phyloP scores from a whole-genome alignment of 2,329 filamentous ascomycete genomes.

The Phialophora verrucosa region DNA sequence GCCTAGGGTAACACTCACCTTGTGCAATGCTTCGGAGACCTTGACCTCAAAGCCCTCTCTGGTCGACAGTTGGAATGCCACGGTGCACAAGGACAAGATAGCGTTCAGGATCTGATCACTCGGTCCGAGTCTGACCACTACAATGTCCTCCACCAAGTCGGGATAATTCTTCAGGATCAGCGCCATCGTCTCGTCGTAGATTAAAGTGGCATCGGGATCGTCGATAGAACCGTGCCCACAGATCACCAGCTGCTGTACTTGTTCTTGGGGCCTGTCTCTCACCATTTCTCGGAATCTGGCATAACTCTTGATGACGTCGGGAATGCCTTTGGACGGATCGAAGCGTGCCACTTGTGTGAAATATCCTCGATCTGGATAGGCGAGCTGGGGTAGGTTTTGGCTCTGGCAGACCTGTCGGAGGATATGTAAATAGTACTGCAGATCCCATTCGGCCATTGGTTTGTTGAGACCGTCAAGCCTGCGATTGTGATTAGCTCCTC shows the following conservation, averaged over 20 bases:
- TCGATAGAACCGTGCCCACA: constrained; percentile 81
- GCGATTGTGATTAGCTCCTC: constrained; percentile 4
- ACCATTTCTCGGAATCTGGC: constrained; percentile 71
- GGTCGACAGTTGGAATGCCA: constrained; percentile 79
- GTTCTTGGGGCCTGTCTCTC: constrained; percentile 53
- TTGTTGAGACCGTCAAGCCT: constrained; percentile 83
- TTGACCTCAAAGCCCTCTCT: constrained; percentile 87
- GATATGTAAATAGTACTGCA: constrained; percentile 74
- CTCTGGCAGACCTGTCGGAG: constrained; percentile 69
- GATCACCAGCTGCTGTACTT: constrained; percentile 74
- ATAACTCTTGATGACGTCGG: constrained; percentile 76
- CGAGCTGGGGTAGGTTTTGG: constrained; percentile 59
- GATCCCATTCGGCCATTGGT: constrained; percentile 70
- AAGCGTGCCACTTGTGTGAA: constrained; percentile 83
- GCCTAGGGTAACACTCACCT: constrained; percentile 44
- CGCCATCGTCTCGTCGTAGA: constrained; percentile 75
- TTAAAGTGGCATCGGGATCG: constrained; percentile 74
- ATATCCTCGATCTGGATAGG: constrained; percentile 67
- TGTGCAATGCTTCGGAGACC: constrained; percentile 81
- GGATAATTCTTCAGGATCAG: constrained; percentile 68
- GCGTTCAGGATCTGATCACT: constrained; percentile 82
- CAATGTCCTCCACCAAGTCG: constrained; percentile 68
- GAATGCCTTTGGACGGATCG: constrained; percentile 82
- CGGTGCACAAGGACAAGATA: constrained; percentile 72
- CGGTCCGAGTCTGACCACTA: constrained; percentile 76